Percentiles rank a stretch among this genome's conserved stretches.
phyloP scores from a whole-genome alignment of 139 green algal species.

The Spirogloea muscicola region DNA sequence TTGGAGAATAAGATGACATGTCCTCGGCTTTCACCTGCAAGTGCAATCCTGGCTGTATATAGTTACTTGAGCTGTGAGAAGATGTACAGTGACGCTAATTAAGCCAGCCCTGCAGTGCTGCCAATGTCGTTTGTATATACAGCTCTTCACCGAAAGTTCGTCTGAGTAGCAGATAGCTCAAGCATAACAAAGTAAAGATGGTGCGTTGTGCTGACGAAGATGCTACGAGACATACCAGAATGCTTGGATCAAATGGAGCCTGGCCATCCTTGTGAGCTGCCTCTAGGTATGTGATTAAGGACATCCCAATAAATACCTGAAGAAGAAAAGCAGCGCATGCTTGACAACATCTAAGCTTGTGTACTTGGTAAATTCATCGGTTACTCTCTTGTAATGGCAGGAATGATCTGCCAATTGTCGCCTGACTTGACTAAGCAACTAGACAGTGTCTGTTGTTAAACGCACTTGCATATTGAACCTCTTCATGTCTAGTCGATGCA shows the following conservation, averaged over 20 bases:
- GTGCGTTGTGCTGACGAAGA: too few relatives aligned
- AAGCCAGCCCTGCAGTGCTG: too few relatives aligned
- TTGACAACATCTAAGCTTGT: not conserved
- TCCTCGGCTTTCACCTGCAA: constrained; percentile 52
- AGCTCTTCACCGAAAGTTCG: too few relatives aligned
- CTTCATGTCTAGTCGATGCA: not conserved
- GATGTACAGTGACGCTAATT: too few relatives aligned
- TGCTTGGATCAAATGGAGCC: constrained; percentile 69
- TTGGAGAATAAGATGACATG: constrained; percentile 75
- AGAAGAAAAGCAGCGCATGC: not conserved
- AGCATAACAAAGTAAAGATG: too few relatives aligned
- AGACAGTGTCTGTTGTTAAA: not conserved
- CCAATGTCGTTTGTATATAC: too few relatives aligned
- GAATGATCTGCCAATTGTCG: not conserved
- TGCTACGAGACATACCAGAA: too few relatives aligned
- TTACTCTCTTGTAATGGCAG: not conserved
- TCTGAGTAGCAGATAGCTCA: too few relatives aligned
- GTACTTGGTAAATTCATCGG: not conserved
- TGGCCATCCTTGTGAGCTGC: constrained; percentile 70
- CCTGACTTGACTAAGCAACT: not conserved
- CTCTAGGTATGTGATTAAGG: constrained; percentile 89
- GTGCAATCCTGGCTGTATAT: too few relatives aligned
- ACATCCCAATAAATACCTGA: constrained; percentile 87
- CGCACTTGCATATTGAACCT: not conserved
- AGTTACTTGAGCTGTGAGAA: too few relatives aligned